Base-by-base conservation (phyloP, 495 filamentous ascomycete genomes). In the Penicillium angulare region DNA sequence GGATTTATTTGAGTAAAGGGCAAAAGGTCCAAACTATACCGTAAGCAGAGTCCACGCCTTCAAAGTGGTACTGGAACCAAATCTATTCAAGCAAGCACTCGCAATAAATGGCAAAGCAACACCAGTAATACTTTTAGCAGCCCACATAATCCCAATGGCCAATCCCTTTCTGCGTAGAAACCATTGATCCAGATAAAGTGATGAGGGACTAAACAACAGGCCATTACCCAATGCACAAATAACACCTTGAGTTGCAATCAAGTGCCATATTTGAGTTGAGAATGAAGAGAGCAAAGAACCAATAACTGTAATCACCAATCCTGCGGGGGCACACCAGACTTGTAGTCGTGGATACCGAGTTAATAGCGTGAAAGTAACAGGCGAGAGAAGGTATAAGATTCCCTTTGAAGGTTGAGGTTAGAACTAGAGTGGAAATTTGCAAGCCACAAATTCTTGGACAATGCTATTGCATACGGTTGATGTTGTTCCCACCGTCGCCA, bases 121-220 rank as follows among this genome's bases (percentile, higher is more conserved):
- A 0, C 79, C 78, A 13, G 62, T 67, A 34, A 72, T 54, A 32
- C 72, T 71, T 49, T 77, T 82, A 0, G 80, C 83, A 23, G 75
- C 77, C 63, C 78, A 80, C 74, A 83, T 81, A 7, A 75, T 73
- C 0, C 79, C 79, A 51, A 76, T 72, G 2, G 79, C 79, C 8
- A 81, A 59, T 0, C 78, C 75, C 53, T 82, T 81, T 16, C 72
- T 66, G 26, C 61, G 63, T 20, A 76, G 52, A 52, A 84, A 85
- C 81, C 79, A 84, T 51, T 82, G 77, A 47, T 83, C 79, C 5
- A 85, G 66, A 57, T 74, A 80, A 5, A 81, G 60, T 8, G 75
- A 78, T 1, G 74, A 73, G 1, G 79, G 77, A 15, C 69, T 76
- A 53, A 76, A 81, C 12, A 82, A 43, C 8, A 81, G 61, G 1